Evolutionary conservation across 495 filamentous ascomycete species (phyloP).

Genomic region (Tetracladium marchalianum): DNA sequence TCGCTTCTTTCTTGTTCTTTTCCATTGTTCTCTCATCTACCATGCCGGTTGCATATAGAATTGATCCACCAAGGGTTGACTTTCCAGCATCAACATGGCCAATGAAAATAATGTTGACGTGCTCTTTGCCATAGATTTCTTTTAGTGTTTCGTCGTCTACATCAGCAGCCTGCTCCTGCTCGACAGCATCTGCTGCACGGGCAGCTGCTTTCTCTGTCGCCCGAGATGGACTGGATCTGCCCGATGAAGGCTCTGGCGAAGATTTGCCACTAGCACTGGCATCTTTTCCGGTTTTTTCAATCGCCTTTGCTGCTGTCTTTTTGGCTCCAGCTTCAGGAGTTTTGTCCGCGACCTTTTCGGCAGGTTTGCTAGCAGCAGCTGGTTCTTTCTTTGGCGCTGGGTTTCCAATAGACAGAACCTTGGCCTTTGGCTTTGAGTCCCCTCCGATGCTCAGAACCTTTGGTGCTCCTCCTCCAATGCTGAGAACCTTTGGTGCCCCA

Average conservation of each 20-base stretch:
- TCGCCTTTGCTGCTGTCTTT: constrained; percentile 68
- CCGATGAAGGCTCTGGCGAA: constrained; percentile 69
- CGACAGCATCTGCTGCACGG: constrained; percentile 73
- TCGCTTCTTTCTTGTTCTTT: constrained; percentile 94
- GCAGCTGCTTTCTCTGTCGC: constrained; percentile 40
- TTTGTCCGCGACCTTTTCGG: constrained; percentile 59
- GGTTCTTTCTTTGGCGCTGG: constrained; percentile 27
- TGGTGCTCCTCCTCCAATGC: constrained; percentile 41
- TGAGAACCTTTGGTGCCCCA: constrained; percentile 40
- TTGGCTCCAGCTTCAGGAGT: constrained; percentile 51
- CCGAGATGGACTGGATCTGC: constrained; percentile 59
- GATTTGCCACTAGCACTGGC: constrained; percentile 47
- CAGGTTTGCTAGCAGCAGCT: constrained; percentile 30
- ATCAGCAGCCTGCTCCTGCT: constrained; percentile 78
- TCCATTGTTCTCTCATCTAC: constrained; percentile 97
- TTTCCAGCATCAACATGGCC: constrained; percentile 98
- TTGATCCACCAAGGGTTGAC: constrained; percentile 85
- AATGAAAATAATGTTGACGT: constrained; percentile 97
- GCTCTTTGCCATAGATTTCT: constrained; percentile 97
- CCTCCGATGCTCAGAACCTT: constrained; percentile 63
- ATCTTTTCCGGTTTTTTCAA: constrained; percentile 65
- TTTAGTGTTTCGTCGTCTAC: constrained; percentile 85
- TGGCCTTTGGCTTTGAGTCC: constrained; percentile 47
- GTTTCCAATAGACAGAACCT: constrained; percentile 57
- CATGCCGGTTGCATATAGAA: constrained; percentile 92